Base-by-base conservation (phyloP, 2,329 filamentous ascomycete species). In the Scedosporium dehoogii region DNA sequence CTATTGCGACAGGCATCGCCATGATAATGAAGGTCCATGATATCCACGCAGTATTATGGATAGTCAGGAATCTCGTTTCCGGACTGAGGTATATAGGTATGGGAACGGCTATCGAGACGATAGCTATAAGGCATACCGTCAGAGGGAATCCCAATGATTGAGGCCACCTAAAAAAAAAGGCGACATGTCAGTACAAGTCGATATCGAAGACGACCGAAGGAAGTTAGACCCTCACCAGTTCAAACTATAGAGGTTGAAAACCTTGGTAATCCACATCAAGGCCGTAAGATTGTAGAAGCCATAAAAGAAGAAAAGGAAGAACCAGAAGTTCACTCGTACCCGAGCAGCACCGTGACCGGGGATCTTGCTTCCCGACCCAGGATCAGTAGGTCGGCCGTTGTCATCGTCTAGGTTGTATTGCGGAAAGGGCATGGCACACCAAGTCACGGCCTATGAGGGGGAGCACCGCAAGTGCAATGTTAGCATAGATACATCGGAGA, bases 1-100 rank as follows among this genome's bases (percentile, higher is more conserved):
- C 85, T 63, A 87, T 84, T 56, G 82, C 77, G n/a, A 88, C 83
- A 2, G 86, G 86, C 75, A 87, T 78, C 51, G 85, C 84, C 86
- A 89, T 89, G 68, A 85, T 85, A 68, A 86, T 77, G 71, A 89
- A 89, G 0, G 85, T 87, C 83, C 86, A 87, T 7, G 82, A 81
- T 65, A 88, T 85, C 86, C 86, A 89, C 1, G 81, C 79, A 1
- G 86, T 88, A 71, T 89, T 89, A 73, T 87, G 83, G 6, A 75
- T 70, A 9, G 81, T 84, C 55, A 87, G 73, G 58, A 80, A 84
- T 59, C 77, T 77, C 2, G 80, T 74, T 58, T 80, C 76, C 0
- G 81, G 80, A 23, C 79, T 74, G 62, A 82, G 76, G 67, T 87
- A 88, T 29, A 88, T 71, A 3, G 84, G 82, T 4, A 88, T 80